phyloP scores from a whole-genome alignment of 176 grass and related monocot genomes.

The Areca catechu region DNA sequence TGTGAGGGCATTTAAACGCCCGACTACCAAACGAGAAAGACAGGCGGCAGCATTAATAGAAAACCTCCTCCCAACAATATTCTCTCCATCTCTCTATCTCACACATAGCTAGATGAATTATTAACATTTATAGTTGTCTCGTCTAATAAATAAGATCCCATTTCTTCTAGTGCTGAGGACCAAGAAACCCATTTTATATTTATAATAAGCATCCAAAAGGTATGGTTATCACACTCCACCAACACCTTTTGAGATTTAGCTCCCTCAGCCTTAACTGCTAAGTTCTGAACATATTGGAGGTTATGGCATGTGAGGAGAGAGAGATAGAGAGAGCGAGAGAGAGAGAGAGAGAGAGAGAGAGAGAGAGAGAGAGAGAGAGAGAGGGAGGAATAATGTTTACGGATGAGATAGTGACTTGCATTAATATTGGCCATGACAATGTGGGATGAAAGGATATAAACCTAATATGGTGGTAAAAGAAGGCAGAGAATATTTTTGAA shows the following conservation, averaged over 20 bases:
- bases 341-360: too few species aligned
- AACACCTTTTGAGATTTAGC: conserved; percentile 16
- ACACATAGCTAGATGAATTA: background rate
- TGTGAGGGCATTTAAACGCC: conserved; percentile 26
- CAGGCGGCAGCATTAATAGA: conserved; percentile 21
- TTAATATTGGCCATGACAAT: too few species aligned
- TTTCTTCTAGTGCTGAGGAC: background rate
- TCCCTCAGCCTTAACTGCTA: conserved; percentile 3
- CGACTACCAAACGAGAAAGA: conserved; percentile 31
- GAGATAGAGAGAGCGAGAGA: background rate
- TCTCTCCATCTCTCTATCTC: background rate
- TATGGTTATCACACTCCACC: background rate
- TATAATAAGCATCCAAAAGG: conserved; percentile 8
- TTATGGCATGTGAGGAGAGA: background rate
- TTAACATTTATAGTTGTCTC: background rate
- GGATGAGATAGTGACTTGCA: too few species aligned
- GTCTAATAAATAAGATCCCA: background rate
- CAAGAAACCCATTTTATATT: background rate
- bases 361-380: background rate
- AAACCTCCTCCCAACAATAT: conserved; percentile 1
- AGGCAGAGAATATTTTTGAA: too few species aligned
- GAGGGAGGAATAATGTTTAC: too few species aligned
- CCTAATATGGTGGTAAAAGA: too few species aligned
- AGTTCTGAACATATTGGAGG: background rate
- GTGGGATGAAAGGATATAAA: too few species aligned